Percentiles rank a stretch among this genome's conserved stretches.
Conservation (phyloP, 2,329 filamentous ascomycete genomes). For the Aspergillus glaucus region DNA sequence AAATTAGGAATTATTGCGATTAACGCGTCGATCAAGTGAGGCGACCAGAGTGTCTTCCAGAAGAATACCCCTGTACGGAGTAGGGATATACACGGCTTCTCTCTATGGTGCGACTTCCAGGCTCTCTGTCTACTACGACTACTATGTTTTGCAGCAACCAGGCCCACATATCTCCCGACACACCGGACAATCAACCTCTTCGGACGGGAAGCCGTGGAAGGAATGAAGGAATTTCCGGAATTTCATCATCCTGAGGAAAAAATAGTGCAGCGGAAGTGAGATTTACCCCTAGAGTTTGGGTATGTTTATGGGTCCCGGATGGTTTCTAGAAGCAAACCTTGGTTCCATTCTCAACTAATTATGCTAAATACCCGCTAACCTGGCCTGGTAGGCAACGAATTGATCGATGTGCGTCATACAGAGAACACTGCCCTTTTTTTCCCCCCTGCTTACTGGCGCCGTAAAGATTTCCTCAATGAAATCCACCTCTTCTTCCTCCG, state of each 20-base stretch:
- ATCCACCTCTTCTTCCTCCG: background rate
- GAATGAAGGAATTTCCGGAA: background rate
- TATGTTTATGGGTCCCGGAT: background rate
- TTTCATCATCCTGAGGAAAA: background rate
- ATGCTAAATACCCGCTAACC: background rate
- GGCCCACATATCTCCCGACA: constrained; percentile 3
- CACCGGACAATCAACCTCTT: background rate
- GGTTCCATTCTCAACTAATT: background rate
- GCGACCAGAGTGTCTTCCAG: background rate
- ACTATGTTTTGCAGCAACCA: constrained; percentile 7
- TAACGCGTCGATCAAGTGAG: background rate
- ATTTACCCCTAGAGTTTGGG: background rate
- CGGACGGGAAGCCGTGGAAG: background rate
- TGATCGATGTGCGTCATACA: background rate
- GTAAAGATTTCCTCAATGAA: background rate
- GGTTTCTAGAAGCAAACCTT: background rate
- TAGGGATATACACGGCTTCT: background rate
- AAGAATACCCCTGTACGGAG: background rate
- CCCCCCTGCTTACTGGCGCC: background rate
- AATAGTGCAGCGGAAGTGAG: background rate
- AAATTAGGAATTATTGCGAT: background rate
- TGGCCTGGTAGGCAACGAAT: background rate
- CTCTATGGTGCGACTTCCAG: background rate
- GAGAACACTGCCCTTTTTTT: background rate
- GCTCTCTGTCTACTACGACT: background rate